Base-by-base conservation (phyloP, 2,329 filamentous ascomycete genomes). In the Fusarium sulawesiense region DNA sequence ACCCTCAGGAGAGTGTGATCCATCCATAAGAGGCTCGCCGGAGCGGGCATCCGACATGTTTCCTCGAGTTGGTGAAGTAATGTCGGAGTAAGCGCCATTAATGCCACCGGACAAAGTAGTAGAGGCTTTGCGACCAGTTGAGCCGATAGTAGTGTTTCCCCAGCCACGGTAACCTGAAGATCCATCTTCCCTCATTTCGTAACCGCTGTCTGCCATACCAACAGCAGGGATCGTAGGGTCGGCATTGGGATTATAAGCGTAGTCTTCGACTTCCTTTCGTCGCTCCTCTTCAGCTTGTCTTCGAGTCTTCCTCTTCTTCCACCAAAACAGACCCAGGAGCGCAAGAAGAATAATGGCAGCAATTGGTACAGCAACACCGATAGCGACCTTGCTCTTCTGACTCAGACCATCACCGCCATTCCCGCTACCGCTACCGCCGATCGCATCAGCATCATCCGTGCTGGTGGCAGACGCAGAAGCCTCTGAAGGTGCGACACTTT, bases 221-320 rank as follows among this genome's bases (percentile, higher is more conserved):
- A 87, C 78, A 13, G 83, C 82, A 9, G 82, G 87, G 14, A 97
- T 85, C 1, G 92, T 93, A 1, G 94, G 93, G 77, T 98, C 94
- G 64, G 94, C 91, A 81, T 98, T 98, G n/a, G 96, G 96, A 79
- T 98, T 98, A 84, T 94, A 98, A 32, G 92, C 91, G 78, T 98
- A 98, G 78, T 98, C 96, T 79, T 98, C 95, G 13, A 98, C 94
- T 81, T 99, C 96, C 83, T 98, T 98, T 69, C 94, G 89, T 53
- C 96, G 89, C 75, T 94, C 89, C 78, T 98, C 96, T 77, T 96
- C 93, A 16, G 91, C 92, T 68, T 89, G 89, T 84, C 93, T 96
- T 70, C 91, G 89, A 75, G 92, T 90, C 83, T 97, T 97, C 68
- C 94, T 91, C 83, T 90, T 94, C 78, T 93, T 90, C 93, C 94